Percentiles rank a stretch among this genome's conserved stretches.
Evolutionary conservation across 2,329 filamentous ascomycete species (phyloP).

Genomic region (Alternaria novae-zelandiae): DNA sequence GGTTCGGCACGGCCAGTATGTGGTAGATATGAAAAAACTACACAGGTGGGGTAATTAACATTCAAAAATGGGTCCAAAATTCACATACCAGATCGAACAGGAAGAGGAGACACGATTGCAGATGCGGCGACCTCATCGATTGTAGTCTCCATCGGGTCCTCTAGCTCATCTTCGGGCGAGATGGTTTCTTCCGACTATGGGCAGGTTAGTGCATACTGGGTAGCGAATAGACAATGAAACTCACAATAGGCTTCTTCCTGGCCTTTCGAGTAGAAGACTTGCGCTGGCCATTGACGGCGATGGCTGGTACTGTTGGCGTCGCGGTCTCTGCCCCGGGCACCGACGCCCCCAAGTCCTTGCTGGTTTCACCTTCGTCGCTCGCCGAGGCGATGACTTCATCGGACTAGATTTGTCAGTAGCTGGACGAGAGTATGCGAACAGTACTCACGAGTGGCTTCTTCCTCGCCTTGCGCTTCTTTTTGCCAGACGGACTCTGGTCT

Average conservation of each 20-base stretch:
- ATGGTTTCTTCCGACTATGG: conserved; percentile 37
- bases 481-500: conserved; percentile 29
- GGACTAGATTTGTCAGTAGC: conserved; percentile 30
- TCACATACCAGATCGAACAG: conserved; percentile 38
- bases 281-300: conserved; percentile 27
- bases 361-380: conserved; percentile 29
- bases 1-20: conserved; percentile 3
- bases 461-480: conserved; percentile 36
- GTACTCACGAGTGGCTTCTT: conserved; percentile 38
- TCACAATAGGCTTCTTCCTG: conserved; percentile 41
- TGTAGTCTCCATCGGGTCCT: conserved; percentile 26
- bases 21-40: conserved; percentile 1
- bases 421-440: neutral
- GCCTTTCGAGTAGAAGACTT: conserved; percentile 34
- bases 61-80: neutral
- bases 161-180: conserved; percentile 38
- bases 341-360: conserved; percentile 21
- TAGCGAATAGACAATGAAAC: conserved; percentile 6
- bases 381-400: conserved; percentile 40
- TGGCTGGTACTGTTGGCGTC: conserved; percentile 16
- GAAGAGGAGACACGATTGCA: conserved; percentile 25
- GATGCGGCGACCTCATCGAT: conserved; percentile 20
- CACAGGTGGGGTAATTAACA: neutral
- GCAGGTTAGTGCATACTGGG: conserved; percentile 3
- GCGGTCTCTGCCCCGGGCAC: conserved; percentile 16